Evolutionary conservation across 192 early-diverging fungal genomes (phyloP).

Genomic region (Gamsiella multidivaricata): DNA sequence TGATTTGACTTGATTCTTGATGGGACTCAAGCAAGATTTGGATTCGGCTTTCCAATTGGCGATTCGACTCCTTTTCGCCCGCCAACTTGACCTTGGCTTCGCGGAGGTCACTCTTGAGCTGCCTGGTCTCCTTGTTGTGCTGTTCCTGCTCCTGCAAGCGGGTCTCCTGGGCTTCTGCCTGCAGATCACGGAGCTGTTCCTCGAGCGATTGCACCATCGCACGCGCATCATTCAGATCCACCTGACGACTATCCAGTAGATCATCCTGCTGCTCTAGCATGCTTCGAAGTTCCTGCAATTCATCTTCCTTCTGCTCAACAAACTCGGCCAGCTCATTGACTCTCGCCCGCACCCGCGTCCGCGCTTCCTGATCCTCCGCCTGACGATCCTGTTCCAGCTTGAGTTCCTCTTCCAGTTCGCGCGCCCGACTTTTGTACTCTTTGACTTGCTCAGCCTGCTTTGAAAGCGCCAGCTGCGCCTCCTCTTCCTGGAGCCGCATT

Average conservation of each 20-base stretch:
- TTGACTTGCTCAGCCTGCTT: slow-evolving; percentile 1
- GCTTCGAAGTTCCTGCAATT: slow-evolving; percentile 8
- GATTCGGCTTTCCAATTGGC: slow-evolving; percentile 16
- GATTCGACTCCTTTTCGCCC: slow-evolving; percentile 18
- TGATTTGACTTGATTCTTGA: slow-evolving; percentile 17
- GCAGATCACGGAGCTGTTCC: slow-evolving; percentile 17
- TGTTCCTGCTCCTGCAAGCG: slow-evolving; percentile 14
- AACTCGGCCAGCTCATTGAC: slow-evolving; percentile 13
- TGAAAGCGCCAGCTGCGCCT: neutral
- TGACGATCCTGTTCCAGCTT: slow-evolving; percentile 10
- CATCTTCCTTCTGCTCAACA: slow-evolving; percentile 30
- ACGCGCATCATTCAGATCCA: slow-evolving; percentile 19
- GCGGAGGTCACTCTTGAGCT: slow-evolving; percentile 6
- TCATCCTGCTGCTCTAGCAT: slow-evolving; percentile 23
- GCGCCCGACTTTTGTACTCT: neutral
- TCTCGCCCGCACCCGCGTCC: neutral
- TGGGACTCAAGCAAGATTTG: slow-evolving; percentile 16
- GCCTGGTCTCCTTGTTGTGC: slow-evolving; percentile 8
- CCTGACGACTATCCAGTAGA: slow-evolving; percentile 13
- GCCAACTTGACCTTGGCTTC: slow-evolving; percentile 10
- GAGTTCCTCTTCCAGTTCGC: slow-evolving; percentile 23
- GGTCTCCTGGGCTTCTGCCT: neutral
- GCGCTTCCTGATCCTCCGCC: slow-evolving; percentile 21
- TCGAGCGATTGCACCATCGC: slow-evolving; percentile 16
- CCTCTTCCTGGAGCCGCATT: neutral